Base-by-base conservation (phyloP, 495 filamentous ascomycete genomes). In the Coniosporium apollinis region DNA sequence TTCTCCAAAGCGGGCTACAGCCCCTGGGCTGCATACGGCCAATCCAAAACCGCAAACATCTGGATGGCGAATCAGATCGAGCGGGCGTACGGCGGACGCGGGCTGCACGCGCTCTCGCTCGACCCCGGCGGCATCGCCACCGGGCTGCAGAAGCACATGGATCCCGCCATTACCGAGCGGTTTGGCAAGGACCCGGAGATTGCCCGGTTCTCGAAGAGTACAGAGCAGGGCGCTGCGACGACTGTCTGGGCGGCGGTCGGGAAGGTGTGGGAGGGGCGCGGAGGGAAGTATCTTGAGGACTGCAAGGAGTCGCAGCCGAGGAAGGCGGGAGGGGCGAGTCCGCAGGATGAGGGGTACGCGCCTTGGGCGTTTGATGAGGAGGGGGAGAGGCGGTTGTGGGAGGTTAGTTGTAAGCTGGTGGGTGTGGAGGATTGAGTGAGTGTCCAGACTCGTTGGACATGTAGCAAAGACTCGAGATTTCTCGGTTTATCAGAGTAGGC, bases 341-440 rank as follows among this genome's bases (percentile, higher is more conserved):
- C n/a, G n/a, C n/a, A n/a, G n/a, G 34, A 36, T 34, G 50, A 39
- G 19, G 55, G 52, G 19, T 60, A 58, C 44, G 57, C 38, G 6
- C 30, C 30, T n/a, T 48, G 55, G 43, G 50, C 61, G 3, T 67
- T 52, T 26, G 48, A 59, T 20, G 34, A 46, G 13, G 49, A 55
- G 26, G 45, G 46, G 6, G 65, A 61, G 38, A 50, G 50, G 37
- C 49, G 51, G 30, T 40, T 67, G 17, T 69, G 64, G 62, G 51
- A 51, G 41, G 59, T n/a, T n/a, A n/a, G n/a, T n/a, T n/a, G n/a
- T n/a, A n/a, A n/a, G n/a, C n/a, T n/a, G n/a, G n/a, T n/a, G n/a
- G n/a, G n/a, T n/a, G n/a, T n/a, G n/a, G n/a, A n/a, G n/a, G n/a
- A n/a, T n/a, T n/a, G n/a, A n/a, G n/a, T n/a, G n/a, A n/a, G n/a